These are phyloP conservation scores for Fusarium begoniae DNA, from an alignment of 2,329 filamentous ascomycete genomes.

Conservation along the genomic window DNA sequence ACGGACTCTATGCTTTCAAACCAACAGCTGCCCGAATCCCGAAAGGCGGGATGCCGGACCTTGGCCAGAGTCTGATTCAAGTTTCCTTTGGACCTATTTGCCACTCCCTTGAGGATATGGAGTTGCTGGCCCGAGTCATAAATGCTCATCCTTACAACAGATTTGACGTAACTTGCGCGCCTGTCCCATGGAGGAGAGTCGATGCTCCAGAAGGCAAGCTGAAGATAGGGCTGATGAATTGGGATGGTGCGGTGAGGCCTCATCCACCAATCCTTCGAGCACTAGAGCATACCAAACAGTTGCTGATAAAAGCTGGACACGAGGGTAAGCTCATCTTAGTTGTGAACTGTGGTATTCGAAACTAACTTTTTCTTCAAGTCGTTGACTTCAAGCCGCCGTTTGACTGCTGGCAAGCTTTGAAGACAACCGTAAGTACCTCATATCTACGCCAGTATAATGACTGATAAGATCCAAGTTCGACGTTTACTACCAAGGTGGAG, in stretches of 20 bases:
- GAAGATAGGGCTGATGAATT: constrained; percentile 3
- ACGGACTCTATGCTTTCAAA: constrained; percentile 41
- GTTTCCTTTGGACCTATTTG: constrained; percentile 53
- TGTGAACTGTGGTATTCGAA: accelerated
- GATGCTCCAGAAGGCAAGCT: not conserved
- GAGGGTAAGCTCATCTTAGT: not conserved
- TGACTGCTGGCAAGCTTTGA: constrained; percentile 9
- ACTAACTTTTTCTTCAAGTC: not conserved
- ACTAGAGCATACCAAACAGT: not conserved
- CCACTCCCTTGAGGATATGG: constrained; percentile 7
- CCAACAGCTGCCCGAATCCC: constrained; percentile 33
- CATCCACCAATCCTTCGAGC: constrained; percentile 16
- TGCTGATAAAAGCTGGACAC: not conserved
- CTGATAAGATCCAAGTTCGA: not conserved
- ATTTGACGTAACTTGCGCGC: not conserved
- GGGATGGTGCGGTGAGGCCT: constrained; percentile 12
- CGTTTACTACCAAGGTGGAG: constrained; percentile 10
- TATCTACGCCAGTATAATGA: accelerated
- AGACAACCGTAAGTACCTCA: not conserved
- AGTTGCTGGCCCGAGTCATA: not conserved
- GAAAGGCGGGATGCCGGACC: constrained; percentile 16
- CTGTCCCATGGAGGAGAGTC: not conserved
- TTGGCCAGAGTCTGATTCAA: constrained; percentile 43
- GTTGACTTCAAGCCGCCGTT: constrained; percentile 14
- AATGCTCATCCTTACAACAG: not conserved